Percentiles rank a stretch among this genome's conserved stretches.
These are phyloP conservation scores for Zasmidium citrigriseum DNA, from an alignment of 2,329 filamentous ascomycete species.

Conservation along the genomic window DNA sequence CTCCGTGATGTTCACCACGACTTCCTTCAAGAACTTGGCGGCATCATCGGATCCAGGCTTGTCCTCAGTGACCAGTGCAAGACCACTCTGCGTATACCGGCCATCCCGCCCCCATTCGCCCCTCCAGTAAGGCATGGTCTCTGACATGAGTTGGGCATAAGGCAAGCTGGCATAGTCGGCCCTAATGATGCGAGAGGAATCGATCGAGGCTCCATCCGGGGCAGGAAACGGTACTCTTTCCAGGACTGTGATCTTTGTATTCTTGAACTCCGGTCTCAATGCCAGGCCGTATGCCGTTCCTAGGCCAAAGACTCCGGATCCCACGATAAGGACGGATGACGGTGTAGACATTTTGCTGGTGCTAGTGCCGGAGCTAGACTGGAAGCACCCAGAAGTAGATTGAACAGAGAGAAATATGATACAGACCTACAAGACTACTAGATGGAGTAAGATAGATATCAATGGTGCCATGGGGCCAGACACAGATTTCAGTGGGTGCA, in stretches of 20 bases:
- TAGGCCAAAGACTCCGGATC: conserved; percentile 58
- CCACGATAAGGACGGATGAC: conserved; percentile 50
- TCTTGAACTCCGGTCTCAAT: conserved; percentile 55
- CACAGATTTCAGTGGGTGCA: neutral
- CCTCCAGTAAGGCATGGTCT: conserved; percentile 71
- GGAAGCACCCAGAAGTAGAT: too few species aligned
- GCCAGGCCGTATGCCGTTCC: conserved; percentile 71
- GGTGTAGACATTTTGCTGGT: conserved; percentile 27
- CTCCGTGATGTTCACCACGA: conserved; percentile 61
- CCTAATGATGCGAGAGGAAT: conserved; percentile 63
- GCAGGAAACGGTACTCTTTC: conserved; percentile 61
- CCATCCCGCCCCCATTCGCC: conserved; percentile 61
- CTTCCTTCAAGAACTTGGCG: conserved; percentile 56
- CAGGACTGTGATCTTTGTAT: conserved; percentile 58
- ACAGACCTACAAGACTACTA: neutral
- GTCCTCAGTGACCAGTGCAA: conserved; percentile 60
- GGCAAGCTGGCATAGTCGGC: conserved; percentile 79
- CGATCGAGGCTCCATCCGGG: conserved; percentile 53
- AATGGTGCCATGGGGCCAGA: neutral
- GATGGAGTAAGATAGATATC: neutral
- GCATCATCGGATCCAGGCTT: conserved; percentile 36
- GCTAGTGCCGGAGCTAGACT: neutral
- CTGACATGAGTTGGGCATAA: conserved; percentile 72
- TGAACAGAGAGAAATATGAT: neutral
- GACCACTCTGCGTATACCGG: conserved; percentile 69